Evolutionary conservation across 139 green algal species (phyloP).

Genomic region (Volvox reticuliferus): DNA sequence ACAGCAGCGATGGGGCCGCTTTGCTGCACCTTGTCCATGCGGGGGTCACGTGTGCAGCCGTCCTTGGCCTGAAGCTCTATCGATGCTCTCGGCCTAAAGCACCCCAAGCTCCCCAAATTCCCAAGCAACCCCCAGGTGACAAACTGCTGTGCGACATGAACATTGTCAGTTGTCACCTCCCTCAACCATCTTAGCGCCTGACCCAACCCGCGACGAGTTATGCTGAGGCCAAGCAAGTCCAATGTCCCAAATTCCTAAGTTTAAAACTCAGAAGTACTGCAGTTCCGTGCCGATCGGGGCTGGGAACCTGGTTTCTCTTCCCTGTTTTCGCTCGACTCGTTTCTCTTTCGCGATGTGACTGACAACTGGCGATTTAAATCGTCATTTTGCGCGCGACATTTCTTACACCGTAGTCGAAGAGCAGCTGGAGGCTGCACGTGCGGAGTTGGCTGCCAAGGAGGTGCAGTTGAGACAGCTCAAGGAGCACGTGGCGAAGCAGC

Average conservation of each 20-base stretch:
- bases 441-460: constrained; percentile 22
- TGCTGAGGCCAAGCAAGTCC: too few relatives aligned
- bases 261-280: background rate
- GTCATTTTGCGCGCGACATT: too few relatives aligned
- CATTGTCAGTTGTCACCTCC: background rate
- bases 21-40: constrained; percentile 4
- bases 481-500: background rate
- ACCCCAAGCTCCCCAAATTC: too few relatives aligned
- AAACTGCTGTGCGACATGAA: background rate
- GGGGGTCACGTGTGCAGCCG: constrained; percentile 12
- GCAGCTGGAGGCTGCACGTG: constrained; percentile 5
- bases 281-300: background rate
- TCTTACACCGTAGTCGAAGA: background rate
- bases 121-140: too few relatives aligned
- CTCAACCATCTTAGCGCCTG: background rate
- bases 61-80: constrained; percentile 26
- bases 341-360: too few relatives aligned
- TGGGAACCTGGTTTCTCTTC: background rate
- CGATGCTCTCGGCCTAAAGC: background rate
- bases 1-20: background rate
- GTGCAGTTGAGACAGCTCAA: constrained; percentile 10
- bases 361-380: too few relatives aligned
- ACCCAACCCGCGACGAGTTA: too few relatives aligned
- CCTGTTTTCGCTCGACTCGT: background rate
- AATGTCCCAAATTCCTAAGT: too few relatives aligned